These are phyloP conservation scores for Lanmaoa rubissima DNA, from an alignment of 768 basidiomycete species.

Conservation along the genomic window DNA sequence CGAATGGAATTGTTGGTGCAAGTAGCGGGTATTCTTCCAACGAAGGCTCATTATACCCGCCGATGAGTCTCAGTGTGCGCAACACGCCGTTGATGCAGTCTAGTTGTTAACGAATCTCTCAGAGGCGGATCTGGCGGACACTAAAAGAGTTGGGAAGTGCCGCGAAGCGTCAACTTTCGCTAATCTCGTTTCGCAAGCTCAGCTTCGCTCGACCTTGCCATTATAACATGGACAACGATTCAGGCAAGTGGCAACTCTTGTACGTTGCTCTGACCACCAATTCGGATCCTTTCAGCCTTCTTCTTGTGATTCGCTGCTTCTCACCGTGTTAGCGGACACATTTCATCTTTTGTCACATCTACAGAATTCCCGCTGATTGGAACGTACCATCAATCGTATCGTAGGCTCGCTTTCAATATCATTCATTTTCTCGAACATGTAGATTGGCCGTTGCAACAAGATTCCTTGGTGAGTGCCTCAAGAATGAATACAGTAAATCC, in stretches of 20 bases:
- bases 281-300: constrained; percentile 12
- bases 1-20: not conserved
- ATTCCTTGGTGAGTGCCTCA: constrained; percentile 8
- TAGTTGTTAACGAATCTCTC: not conserved
- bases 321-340: not conserved
- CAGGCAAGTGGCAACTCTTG: constrained; percentile 16
- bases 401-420: constrained; percentile 5
- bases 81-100: not conserved
- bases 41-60: constrained; percentile 8
- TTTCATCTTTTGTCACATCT: not conserved
- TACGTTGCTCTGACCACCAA: not conserved
- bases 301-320: constrained; percentile 6
- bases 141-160: constrained; percentile 12
- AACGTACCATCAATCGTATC: not conserved
- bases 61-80: constrained; percentile 17
- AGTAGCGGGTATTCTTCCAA: constrained; percentile 1
- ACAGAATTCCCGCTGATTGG: not conserved
- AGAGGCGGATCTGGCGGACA: constrained; percentile 22
- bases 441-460: not conserved
- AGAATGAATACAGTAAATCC: not conserved
- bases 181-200: constrained; percentile 14
- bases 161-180: constrained; percentile 16
- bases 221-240: constrained; percentile 16
- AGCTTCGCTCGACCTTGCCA: constrained; percentile 21
- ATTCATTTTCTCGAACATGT: not conserved